Conservation (phyloP, 2,329 filamentous ascomycete genomes). For the Cercospora zeae-maydis region DNA sequence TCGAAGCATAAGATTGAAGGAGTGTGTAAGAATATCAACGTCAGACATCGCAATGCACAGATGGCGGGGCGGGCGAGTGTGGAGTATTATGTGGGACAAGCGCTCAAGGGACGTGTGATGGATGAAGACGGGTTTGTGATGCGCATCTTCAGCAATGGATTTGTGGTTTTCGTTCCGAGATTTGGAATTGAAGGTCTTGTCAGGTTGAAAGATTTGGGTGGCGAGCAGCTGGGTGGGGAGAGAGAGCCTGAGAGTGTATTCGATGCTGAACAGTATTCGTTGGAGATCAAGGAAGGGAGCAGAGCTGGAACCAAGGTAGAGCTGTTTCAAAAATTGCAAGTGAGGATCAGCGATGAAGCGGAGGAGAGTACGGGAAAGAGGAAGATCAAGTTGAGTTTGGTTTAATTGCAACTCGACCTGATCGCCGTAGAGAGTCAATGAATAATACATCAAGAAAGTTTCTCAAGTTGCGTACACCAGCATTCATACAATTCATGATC, state of each 20-base stretch:
- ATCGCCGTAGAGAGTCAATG: neutral
- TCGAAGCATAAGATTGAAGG: slow-evolving; percentile 82
- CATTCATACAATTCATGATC: neutral
- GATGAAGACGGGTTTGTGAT: slow-evolving; percentile 95
- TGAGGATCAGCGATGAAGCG: slow-evolving; percentile 86
- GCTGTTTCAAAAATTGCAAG: slow-evolving; percentile 86
- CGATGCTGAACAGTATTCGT: slow-evolving; percentile 78
- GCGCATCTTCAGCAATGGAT: slow-evolving; percentile 95
- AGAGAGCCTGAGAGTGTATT: slow-evolving; percentile 74
- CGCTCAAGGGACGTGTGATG: slow-evolving; percentile 70
- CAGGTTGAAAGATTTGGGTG: slow-evolving; percentile 73
- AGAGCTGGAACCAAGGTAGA: slow-evolving; percentile 58
- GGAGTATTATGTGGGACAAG: slow-evolving; percentile 97
- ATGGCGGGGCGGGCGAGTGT: slow-evolving; percentile 90
- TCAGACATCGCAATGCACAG: slow-evolving; percentile 94
- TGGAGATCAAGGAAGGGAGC: slow-evolving; percentile 54
- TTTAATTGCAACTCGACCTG: slow-evolving; percentile 28
- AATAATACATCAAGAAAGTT: neutral
- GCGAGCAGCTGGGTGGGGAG: slow-evolving; percentile 47
- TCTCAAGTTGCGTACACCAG: neutral
- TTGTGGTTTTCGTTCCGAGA: slow-evolving; percentile 90
- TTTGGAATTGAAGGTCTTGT: slow-evolving; percentile 96
- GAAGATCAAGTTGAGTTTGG: slow-evolving; percentile 68
- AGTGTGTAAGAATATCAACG: slow-evolving; percentile 98
- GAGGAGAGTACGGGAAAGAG: slow-evolving; percentile 96